Base-by-base conservation (phyloP, 1,284 basidiomycete genomes). In the Schizophyllum commune region DNA sequence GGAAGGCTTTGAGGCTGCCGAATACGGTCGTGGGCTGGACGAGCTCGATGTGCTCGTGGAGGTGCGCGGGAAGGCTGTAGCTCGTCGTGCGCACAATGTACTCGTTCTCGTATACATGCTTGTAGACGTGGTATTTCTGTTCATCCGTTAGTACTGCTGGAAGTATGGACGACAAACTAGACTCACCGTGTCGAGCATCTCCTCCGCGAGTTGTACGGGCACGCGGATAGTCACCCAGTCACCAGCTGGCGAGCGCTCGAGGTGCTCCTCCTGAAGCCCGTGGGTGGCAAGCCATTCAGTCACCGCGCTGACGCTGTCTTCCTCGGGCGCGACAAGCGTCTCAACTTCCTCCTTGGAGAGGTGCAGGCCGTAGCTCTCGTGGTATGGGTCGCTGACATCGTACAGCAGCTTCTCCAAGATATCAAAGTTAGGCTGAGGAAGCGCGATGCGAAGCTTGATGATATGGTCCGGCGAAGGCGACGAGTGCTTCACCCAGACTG, bases 1-100 rank as follows among this genome's bases (percentile, higher is more conserved):
- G 78, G 64, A 78, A 74, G 11, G 71, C 71, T 62, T 74, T 79
- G 65, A 80, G 76, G 52, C 79, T 80, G 54, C 79, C 77, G 68
- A 91, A 92, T 71, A 85, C 79, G 0, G 88, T 89, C 0, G 90
- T 92, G 0, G 90, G 90, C 63, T 89, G 86, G 52, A 92, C 77
- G 39, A 91, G 72, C 57, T 91, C 88, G 55, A 91, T 70, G 67
- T 91, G 88, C 5, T 74, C 72, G 64, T 86, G 79, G 20, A 92
- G 70, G 61, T 79, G 64, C 61, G 76, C 77, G 0, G 90, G 89
- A 7, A 92, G 75, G 66, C 84, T 85, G 73, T 91, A 92, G 54
- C 75, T 77, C 5, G 82, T 84, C n/a, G 89, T 88, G 61, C 88
- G 81, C 61, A 90, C 75, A 39, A 87, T 67, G 17, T 73, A 72